A percentile compares a stretch with the other conserved stretches of the same genome.
These are phyloP conservation scores for Barbatosphaeria neglecta DNA, from an alignment of 495 filamentous ascomycete species.

Conservation along the genomic window DNA sequence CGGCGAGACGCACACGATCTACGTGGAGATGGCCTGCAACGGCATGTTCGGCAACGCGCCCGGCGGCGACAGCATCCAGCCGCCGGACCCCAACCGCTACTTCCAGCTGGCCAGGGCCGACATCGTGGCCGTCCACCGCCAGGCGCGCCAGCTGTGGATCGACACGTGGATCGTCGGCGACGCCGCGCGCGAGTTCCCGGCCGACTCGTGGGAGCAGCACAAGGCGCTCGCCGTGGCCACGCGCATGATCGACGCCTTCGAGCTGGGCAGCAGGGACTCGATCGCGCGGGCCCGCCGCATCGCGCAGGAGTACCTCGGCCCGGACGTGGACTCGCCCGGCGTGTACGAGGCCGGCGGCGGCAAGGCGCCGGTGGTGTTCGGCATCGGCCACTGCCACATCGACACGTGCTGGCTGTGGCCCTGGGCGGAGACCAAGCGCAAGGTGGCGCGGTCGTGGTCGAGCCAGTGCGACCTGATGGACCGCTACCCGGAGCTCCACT, in stretches of 20 bases:
- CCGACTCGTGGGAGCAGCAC: conserved; percentile 76
- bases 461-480: conserved; percentile 93
- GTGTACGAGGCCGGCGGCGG: conserved; percentile 67
- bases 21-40: conserved; percentile 98
- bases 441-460: conserved; percentile 91
- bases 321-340: conserved; percentile 65
- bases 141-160: conserved; percentile 70
- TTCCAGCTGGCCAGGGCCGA: conserved; percentile 69
- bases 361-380: conserved; percentile 65
- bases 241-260: conserved; percentile 79
- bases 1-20: conserved; percentile 77
- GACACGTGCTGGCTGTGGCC: conserved; percentile 98
- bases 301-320: conserved; percentile 69
- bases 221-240: conserved; percentile 73
- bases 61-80: conserved; percentile 78
- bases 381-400: conserved; percentile 93
- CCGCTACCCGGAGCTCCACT: conserved; percentile 85
- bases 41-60: conserved; percentile 92
- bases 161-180: conserved; percentile 96
- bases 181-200: conserved; percentile 68
- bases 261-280: conserved; percentile 63
- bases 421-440: conserved; percentile 96
- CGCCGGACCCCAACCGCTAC: conserved; percentile 69
- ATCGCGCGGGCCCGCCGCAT: conserved; percentile 71
- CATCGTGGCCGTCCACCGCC: conserved; percentile 78